These are phyloP conservation scores for Verticillium isaacii DNA, from an alignment of 2,329 filamentous ascomycete genomes.

Conservation along the genomic window DNA sequence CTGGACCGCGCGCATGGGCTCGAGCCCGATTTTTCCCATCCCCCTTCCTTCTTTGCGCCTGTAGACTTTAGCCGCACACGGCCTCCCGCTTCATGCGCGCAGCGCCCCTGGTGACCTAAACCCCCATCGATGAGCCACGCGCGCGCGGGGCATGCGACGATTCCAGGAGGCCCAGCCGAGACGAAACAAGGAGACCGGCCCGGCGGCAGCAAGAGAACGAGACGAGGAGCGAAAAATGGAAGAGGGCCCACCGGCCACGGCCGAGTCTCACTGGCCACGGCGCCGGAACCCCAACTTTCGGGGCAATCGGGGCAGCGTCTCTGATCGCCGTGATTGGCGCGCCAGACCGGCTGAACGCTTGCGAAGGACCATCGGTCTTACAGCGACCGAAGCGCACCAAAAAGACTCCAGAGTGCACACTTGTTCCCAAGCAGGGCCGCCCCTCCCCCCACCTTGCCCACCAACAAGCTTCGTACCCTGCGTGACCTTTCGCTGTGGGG, in stretches of 20 bases:
- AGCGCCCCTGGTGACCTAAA: too few species aligned
- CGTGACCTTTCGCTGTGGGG: slow-evolving; percentile 13
- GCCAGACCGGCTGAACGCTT: not conserved
- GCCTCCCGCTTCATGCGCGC: too few species aligned
- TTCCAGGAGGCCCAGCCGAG: too few species aligned
- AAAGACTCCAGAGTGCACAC: not conserved
- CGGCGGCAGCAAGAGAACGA: not conserved
- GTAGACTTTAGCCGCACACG: not conserved
- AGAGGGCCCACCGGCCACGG: not conserved
- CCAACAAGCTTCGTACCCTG: slow-evolving; percentile 14
- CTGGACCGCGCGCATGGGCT: not conserved
- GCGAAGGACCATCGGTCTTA: slow-evolving; percentile 11
- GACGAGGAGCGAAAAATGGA: slow-evolving; percentile 7
- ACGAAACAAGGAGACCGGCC: not conserved
- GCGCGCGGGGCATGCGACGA: too few species aligned
- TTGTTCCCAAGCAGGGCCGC: too few species aligned
- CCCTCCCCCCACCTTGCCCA: not conserved
- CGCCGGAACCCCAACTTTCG: not conserved
- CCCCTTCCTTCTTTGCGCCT: not conserved
- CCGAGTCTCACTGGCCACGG: not conserved
- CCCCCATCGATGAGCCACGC: too few species aligned
- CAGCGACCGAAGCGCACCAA: slow-evolving; percentile 11
- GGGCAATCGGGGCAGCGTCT: not conserved
- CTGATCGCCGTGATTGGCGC: slow-evolving; percentile 4
- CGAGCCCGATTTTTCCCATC: not conserved